Evolutionary conservation across 768 basidiomycete species (phyloP), one percentile per base, ranked within the genome.

Genomic region (Gautieria morchelliformis): DNA sequence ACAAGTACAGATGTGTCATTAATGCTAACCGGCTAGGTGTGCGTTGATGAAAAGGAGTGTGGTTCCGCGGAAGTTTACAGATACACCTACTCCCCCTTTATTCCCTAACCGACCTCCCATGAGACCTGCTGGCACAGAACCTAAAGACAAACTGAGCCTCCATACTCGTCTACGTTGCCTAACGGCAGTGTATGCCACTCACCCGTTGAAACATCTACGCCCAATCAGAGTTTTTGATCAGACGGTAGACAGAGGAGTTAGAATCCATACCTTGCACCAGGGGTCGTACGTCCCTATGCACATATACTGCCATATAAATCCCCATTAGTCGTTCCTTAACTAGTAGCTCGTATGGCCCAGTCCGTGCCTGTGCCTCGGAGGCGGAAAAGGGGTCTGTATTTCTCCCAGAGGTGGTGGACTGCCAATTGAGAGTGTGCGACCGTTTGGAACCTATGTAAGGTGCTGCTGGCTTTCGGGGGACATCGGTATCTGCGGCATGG

Each of bases 271-370:
- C 88, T 73, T 73, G 72, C 5, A 92, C 79, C 9, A 85, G 72
- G 52, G 77, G 74, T 35, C 74, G 74, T n/a, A 85, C 66, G 62
- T 90, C 88, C 15, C 80, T 79, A 65, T 90, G 84, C 32, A 90
- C 76, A 64, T 85, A 91, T 5, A 91, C 68, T 5, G 87, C 80
- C 37, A 89, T 74, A 65, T 91, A 91, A 42, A 94, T 79, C 2
- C 91, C 91, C 88, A 97, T 87, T 72, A 97, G 76, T 32, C 94
- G 78, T 64, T 96, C 93, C 70, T 97, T 97, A 54, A 82, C 78
- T 11, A 95, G 74, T 24, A 94, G 76, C 60, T 89, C 78, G 65
- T 96, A 97, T 15, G 90, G 91, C 0, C 89, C 90, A 62, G 76
- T 76, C 54, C 76, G 71, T 12, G 32, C n/a, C 22, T 15, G 15